Conservation (phyloP, 768 basidiomycete species). For the Lentinula raphanica region DNA sequence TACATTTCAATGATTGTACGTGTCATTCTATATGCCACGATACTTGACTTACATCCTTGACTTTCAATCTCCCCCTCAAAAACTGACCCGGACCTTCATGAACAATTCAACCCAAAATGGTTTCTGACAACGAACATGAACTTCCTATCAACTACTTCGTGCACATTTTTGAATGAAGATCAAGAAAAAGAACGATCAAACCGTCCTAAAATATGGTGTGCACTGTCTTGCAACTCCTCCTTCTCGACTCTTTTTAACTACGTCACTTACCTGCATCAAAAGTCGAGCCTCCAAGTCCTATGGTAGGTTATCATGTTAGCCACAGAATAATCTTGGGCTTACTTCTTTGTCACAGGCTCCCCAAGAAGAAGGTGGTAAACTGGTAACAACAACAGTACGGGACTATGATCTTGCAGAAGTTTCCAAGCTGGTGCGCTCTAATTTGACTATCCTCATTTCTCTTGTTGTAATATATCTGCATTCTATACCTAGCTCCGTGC, state of each 20-base stretch:
- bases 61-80: neutral
- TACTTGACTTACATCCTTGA: neutral
- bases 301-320: constrained; percentile 49
- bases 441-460: neutral
- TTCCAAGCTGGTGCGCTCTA: constrained; percentile 62
- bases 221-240: constrained; percentile 12
- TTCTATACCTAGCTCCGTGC: constrained; percentile 44
- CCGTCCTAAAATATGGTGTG: constrained; percentile 91
- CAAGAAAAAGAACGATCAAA: constrained; percentile 92
- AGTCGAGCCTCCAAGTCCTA: constrained; percentile 74
- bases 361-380: constrained; percentile 57
- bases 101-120: neutral
- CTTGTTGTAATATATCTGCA: too few species aligned
- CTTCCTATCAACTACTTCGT: too few species aligned
- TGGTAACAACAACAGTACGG: constrained; percentile 85
- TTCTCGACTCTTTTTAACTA: neutral
- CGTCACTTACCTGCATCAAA: neutral
- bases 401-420: constrained; percentile 92
- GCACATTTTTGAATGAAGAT: constrained; percentile 43
- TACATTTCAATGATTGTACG: constrained; percentile 69
- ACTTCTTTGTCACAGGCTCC: constrained; percentile 31
- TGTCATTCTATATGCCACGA: neutral
- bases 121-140: neutral
- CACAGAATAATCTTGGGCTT: neutral
- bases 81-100: neutral